A percentile compares a stretch with the other conserved stretches of the same genome.
These are phyloP conservation scores for Penicillium sp. DNA, from an alignment of 2,329 filamentous ascomycete species.

Conservation along the genomic window DNA sequence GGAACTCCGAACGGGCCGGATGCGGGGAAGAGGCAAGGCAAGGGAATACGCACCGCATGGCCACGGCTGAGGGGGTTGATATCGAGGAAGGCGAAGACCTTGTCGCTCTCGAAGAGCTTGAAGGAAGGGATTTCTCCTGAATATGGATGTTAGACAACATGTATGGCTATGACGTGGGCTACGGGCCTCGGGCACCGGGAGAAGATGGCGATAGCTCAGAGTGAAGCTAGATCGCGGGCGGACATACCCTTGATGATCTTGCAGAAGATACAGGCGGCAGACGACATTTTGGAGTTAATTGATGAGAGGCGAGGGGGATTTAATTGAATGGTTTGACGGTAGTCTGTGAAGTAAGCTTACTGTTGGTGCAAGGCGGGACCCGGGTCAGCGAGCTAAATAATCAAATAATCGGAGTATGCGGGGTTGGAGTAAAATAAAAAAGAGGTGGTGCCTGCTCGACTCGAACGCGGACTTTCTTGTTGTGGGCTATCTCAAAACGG, in stretches of 20 bases:
- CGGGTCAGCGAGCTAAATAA: neutral
- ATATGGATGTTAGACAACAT: constrained; percentile 2
- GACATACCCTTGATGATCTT: constrained; percentile 85
- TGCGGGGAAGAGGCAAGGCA: constrained; percentile 20
- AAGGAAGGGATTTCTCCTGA: constrained; percentile 90
- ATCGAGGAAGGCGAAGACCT: constrained; percentile 92
- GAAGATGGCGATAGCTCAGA: neutral
- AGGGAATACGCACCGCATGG: constrained; percentile 66
- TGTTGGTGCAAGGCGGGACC: too few species aligned
- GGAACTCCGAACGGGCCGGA: neutral
- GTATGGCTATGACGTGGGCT: neutral
- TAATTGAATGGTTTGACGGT: constrained; percentile 1
- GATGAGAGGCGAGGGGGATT: neutral
- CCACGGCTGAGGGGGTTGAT: constrained; percentile 85
- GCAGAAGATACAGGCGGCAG: constrained; percentile 85
- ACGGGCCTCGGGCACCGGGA: neutral
- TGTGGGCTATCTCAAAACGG: neutral
- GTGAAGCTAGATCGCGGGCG: neutral
- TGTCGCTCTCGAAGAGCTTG: constrained; percentile 93
- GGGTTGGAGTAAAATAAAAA: constrained; percentile 18
- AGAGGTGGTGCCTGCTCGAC: constrained; percentile 5
- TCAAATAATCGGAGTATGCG: constrained; percentile 14
- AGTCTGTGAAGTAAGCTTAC: constrained; percentile 8
- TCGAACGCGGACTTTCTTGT: constrained; percentile 28
- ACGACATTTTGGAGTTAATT: constrained; percentile 24